Base-by-base conservation (phyloP, 202 grass and related monocot genomes). In the Setaria viridis region DNA sequence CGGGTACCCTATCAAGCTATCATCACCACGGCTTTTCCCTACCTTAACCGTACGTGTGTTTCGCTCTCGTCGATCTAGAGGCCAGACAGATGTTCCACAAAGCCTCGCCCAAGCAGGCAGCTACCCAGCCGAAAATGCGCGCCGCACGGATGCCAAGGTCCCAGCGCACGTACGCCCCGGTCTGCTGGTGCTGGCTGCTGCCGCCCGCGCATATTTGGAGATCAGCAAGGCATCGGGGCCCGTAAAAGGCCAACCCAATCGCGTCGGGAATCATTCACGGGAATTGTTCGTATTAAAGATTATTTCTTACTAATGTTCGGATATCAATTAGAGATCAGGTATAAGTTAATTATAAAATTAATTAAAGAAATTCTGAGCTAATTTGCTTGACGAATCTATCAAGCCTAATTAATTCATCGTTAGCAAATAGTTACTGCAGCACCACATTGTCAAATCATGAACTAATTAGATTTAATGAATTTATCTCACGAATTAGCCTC, bases 121-220 rank as follows among this genome's bases (percentile, higher is more conserved):
- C 37, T 15, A 4, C 20, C 39, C 1, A 17, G n/a, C 79, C 39
- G 30, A 6, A 77, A 69, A 39, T 58, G 77, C 59, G 58, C 2
- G 58, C 21, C 4, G 57, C 34, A 2, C 76, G n/a, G n/a, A 43
- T 13, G 47, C 21, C 82, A 33, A 14, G 51, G 64, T 13, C 48
- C 48, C 72, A 15, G 20, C 74, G 59, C 75, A 51, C 84, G 74
- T 19, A 85, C 84, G 84, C 51, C 76, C 9, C 57, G 0, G 3
- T 11, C n/a, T 11, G 8, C 55, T 58, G 17, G 51, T 20, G 57
- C 21, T 62, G 9, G 1, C 1, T 10, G 50, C 2, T 16, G 15
- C n/a, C 41, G 4, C 13, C 45, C 34, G 63, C 63, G 67, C 87
- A 80, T 74, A 88, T 84, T 59, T 84, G 39, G 87, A 65, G 70